phyloP scores from a whole-genome alignment of 768 basidiomycete genomes.

The Tulasnella sp. region DNA sequence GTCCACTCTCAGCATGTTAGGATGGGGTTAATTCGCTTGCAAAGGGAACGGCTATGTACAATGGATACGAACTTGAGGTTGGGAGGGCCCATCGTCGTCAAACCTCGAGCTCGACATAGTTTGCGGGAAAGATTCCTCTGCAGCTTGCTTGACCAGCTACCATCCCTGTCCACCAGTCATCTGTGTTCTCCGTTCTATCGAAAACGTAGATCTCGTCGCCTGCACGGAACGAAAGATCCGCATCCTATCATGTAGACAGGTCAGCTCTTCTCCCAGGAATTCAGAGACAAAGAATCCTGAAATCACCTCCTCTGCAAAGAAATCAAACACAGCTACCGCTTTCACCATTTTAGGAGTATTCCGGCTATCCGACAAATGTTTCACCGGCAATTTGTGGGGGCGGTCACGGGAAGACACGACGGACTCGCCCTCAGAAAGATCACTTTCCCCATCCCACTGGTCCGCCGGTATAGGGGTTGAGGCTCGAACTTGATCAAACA shows the following conservation, averaged over 20 bases:
- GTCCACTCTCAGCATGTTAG: too few species aligned
- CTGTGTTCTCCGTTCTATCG: constrained; percentile 22
- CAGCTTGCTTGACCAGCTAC: not conserved
- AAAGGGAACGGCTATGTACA: too few species aligned
- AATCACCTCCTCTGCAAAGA: constrained; percentile 27
- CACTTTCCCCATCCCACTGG: not conserved
- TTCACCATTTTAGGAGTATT: constrained; percentile 5
- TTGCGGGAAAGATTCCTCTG: constrained; percentile 30
- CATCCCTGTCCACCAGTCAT: constrained; percentile 31
- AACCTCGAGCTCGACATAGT: constrained; percentile 20
- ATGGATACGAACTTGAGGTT: not conserved
- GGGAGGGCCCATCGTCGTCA: not conserved
- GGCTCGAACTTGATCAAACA: not conserved
- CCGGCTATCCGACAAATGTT: not conserved
- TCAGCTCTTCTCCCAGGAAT: not conserved
- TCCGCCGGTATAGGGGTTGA: not conserved
- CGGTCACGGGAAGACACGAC: not conserved
- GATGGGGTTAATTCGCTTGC: too few species aligned
- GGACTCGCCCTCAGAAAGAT: constrained; percentile 9
- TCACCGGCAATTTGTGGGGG: constrained; percentile 3
- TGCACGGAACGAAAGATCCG: constrained; percentile 28
- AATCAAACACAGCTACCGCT: constrained; percentile 29
- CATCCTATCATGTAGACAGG: not conserved
- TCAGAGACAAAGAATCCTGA: not conserved
- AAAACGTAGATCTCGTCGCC: constrained; percentile 29